These are phyloP conservation scores for Atalantia buxifolia DNA, from an alignment of 345 rosid species.

Conservation along the genomic window DNA sequence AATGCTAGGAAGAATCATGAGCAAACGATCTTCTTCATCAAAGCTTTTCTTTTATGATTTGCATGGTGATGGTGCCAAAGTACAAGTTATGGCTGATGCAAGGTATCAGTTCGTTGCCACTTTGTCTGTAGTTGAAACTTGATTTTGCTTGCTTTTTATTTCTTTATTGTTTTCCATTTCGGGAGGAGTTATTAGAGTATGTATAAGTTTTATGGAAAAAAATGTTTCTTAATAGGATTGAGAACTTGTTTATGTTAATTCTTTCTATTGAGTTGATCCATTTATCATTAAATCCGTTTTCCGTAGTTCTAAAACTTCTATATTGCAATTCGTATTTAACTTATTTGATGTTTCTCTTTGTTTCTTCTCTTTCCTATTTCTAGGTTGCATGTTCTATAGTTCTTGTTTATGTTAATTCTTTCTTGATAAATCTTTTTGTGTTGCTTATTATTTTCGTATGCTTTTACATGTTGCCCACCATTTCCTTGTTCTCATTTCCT, in stretches of 20 bases:
- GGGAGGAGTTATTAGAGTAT: neutral
- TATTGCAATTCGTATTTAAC: neutral
- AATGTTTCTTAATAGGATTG: neutral
- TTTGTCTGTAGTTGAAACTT: conserved; percentile 3
- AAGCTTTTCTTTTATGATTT: conserved; percentile 91
- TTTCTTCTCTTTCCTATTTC: neutral
- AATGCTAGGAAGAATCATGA: conserved; percentile 82
- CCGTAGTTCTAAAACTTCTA: neutral
- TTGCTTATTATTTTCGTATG: neutral
- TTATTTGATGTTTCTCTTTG: neutral
- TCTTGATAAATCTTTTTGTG: neutral
- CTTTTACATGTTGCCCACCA: neutral
- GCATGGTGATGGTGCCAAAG: conserved; percentile 67
- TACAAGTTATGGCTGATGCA: conserved; percentile 95
- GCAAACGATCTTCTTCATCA: conserved; percentile 79
- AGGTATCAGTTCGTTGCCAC: conserved; percentile 39
- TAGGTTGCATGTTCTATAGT: neutral
- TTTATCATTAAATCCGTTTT: neutral
- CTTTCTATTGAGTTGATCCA: neutral
- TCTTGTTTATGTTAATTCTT: neutral
- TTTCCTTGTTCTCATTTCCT: neutral
- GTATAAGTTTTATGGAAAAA: too few species aligned
- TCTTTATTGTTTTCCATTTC: neutral
- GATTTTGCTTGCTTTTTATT: neutral
- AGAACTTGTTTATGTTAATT: neutral